Evolutionary conservation across 495 filamentous ascomycete genomes (phyloP), one percentile per base, ranked within the genome.

Genomic region (Aspergillus carlsbadensis): DNA sequence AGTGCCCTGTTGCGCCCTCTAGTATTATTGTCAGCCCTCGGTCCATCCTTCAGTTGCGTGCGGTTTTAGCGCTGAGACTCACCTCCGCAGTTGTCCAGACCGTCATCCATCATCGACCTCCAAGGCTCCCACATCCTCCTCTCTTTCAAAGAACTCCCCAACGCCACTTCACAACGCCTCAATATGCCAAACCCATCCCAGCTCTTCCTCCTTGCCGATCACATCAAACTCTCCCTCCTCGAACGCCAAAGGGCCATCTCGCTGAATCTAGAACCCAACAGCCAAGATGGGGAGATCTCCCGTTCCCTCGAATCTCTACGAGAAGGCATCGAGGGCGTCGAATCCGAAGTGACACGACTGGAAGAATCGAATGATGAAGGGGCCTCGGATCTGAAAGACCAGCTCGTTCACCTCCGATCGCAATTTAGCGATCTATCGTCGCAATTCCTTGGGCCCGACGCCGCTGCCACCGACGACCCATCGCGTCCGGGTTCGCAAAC

Each of bases 171-270:
- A 29, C 22, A 31, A 26, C 54, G 21, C 48, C 54, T 52, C 56
- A 70, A 63, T 43, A 88, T 87, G 84, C 71, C 84, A 53, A 85
- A 79, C 52, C 72, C 80, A 44, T 75, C 74, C 17, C 79, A 83
- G 52, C 72, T 81, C 26, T 80, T 81, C 65, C 74, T 83, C 26
- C 72, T 81, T 55, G 79, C 77, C 56, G 78, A 83, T 62, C 75
- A 80, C 56, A 79, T 82, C 63, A 81, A 82, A 57, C 71, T 82
- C 44, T 81, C 80, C 5, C 69, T 81, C 6, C 69, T 97, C 22
- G 94, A 98, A 69, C 86, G 93, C 45, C 88, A 96, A 74, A 87
- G 93, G 40, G 91, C 92, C n/a, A 85, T 89, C 54, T 87, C 87
- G 1, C 80, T 96, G n/a, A 86, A 90, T 54, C 84, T 96, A 29